These are phyloP conservation scores for Begonia fuchsioides DNA, from an alignment of 306 rosid genomes.

Conservation along the genomic window DNA sequence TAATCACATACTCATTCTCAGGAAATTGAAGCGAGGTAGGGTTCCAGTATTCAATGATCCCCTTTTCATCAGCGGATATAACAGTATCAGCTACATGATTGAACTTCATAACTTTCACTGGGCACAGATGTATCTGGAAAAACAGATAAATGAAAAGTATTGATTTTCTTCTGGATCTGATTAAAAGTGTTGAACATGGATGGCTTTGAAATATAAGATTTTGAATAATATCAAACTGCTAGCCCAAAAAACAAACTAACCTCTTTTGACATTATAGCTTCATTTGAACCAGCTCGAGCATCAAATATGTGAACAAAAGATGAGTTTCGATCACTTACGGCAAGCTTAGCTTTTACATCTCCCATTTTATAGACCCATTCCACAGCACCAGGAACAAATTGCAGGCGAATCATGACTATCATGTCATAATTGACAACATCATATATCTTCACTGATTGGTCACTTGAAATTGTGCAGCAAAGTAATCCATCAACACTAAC, in stretches of 20 bases:
- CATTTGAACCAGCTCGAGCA: constrained; percentile 81
- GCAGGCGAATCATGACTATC: constrained; percentile 93
- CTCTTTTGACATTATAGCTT: constrained; percentile 71
- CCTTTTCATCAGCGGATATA: constrained; percentile 72
- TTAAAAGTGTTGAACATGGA: neutral
- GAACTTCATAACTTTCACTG: constrained; percentile 81
- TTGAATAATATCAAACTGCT: constrained; percentile 1
- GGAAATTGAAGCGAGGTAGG: constrained; percentile 71
- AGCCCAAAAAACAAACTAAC: constrained; percentile 20
- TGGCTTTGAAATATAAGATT: neutral
- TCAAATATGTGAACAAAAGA: constrained; percentile 73
- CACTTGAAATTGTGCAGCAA: constrained; percentile 88
- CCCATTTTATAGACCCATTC: constrained; percentile 98
- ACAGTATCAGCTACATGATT: constrained; percentile 58
- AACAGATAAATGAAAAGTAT: constrained; percentile 8
- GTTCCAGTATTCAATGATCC: constrained; percentile 83
- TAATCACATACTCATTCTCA: constrained; percentile 49
- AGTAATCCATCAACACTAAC: constrained; percentile 94
- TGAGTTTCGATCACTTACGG: constrained; percentile 68
- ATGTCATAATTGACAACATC: constrained; percentile 93
- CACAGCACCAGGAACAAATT: constrained; percentile 73
- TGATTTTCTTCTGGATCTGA: neutral
- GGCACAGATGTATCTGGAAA: constrained; percentile 60
- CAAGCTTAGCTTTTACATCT: constrained; percentile 81
- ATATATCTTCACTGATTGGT: constrained; percentile 75